phyloP scores from a whole-genome alignment of 2,329 filamentous ascomycete genomes.

The Aspergillus sp. region DNA sequence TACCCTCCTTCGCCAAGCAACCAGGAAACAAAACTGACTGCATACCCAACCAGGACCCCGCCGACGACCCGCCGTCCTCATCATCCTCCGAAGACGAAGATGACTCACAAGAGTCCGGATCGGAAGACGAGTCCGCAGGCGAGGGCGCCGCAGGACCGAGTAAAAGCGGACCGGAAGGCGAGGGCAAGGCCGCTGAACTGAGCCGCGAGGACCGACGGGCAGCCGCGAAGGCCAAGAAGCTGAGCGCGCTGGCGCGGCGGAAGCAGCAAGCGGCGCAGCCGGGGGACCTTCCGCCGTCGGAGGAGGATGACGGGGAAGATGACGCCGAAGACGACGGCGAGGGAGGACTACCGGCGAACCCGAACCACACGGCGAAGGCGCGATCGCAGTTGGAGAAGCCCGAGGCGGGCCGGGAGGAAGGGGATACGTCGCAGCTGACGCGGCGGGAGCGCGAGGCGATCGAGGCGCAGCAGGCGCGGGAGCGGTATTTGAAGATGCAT shows the following conservation, averaged over 20 bases:
- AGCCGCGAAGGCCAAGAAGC: constrained; percentile 81
- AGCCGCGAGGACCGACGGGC: constrained; percentile 83
- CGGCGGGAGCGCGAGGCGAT: constrained; percentile 66
- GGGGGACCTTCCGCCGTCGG: constrained; percentile 74
- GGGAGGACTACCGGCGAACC: constrained; percentile 60
- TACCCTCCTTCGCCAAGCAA: constrained; percentile 3
- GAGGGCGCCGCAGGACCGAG: constrained; percentile 42
- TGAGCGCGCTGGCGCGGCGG: constrained; percentile 71
- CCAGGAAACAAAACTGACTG: background rate
- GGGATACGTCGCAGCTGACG: constrained; percentile 47
- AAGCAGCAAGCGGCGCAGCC: constrained; percentile 64
- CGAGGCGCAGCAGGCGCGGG: constrained; percentile 78
- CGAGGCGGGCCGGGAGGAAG: constrained; percentile 27
- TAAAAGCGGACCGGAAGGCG: no score
- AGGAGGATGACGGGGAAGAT: constrained; percentile 39
- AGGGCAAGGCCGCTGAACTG: constrained; percentile 41
- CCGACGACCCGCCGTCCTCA: constrained; percentile 29
- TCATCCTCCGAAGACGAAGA: constrained; percentile 32
- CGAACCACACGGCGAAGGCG: constrained; percentile 66
- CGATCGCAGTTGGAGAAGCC: constrained; percentile 59
- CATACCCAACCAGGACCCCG: constrained; percentile 22
- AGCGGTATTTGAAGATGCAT: constrained; percentile 84
- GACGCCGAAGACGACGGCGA: constrained; percentile 27
- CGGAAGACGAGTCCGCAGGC: constrained; percentile 40
- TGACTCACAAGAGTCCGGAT: constrained; percentile 41